Conservation (phyloP, 2,329 filamentous ascomycete genomes). For the Setomelanomma holmii region DNA sequence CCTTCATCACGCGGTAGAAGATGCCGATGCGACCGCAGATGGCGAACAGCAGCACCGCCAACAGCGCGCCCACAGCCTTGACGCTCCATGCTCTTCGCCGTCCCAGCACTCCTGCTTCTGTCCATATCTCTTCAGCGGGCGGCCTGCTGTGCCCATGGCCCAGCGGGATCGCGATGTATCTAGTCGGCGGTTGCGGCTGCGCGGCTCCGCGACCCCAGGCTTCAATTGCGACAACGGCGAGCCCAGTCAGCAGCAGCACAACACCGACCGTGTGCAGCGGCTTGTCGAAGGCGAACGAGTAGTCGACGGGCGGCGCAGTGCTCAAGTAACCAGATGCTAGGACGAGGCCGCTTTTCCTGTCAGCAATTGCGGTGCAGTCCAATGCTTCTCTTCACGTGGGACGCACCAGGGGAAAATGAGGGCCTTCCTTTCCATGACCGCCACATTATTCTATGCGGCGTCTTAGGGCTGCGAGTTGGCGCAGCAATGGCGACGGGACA, state of each 20-base stretch:
- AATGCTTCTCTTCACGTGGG: too few species aligned
- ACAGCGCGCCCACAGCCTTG: slow-evolving; percentile 30
- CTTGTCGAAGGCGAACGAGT: slow-evolving; percentile 47
- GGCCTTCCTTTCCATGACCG: slow-evolving; percentile 45
- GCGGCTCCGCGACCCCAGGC: slow-evolving; percentile 24
- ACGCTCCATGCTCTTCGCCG: slow-evolving; percentile 23
- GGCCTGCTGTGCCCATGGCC: slow-evolving; percentile 29
- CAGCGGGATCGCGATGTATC: slow-evolving; percentile 43
- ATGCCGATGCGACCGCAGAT: slow-evolving; percentile 41
- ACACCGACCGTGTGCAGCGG: slow-evolving; percentile 42
- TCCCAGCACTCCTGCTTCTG: slow-evolving; percentile 26
- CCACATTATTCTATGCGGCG: slow-evolving; percentile 34
- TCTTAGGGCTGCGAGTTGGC: slow-evolving; percentile 28
- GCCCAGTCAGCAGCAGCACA: slow-evolving; percentile 42
- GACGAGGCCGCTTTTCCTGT: slow-evolving; percentile 43
- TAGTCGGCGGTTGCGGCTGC: slow-evolving; percentile 25
- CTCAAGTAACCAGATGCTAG: slow-evolving; percentile 43
- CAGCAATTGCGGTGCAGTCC: slow-evolving; percentile 17
- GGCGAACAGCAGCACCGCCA: slow-evolving; percentile 37
- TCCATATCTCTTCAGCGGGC: slow-evolving; percentile 35
- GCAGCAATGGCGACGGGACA: slow-evolving; percentile 32
- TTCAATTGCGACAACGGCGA: slow-evolving; percentile 38
- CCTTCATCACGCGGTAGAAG: slow-evolving; percentile 35
- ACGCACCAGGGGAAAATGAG: slow-evolving; percentile 43
- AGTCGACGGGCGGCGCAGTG: slow-evolving; percentile 34